A percentile compares a stretch with the other conserved stretches of the same genome.
phyloP scores from a whole-genome alignment of 2,329 filamentous ascomycete species.

The Cladosporium cucumerinum region DNA sequence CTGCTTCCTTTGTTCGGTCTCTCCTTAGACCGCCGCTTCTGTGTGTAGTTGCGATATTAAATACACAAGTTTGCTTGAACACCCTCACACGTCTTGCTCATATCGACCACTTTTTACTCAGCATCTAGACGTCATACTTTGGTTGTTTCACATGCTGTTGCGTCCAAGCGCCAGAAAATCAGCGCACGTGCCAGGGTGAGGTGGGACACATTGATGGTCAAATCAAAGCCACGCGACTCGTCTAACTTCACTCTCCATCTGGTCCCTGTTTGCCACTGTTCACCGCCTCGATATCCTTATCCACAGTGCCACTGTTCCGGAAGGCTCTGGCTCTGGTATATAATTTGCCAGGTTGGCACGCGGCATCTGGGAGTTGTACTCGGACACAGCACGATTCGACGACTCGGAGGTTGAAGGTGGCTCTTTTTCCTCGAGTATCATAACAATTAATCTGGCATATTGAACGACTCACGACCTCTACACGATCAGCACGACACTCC shows the following conservation, averaged over 20 bases:
- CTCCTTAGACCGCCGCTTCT: not conserved
- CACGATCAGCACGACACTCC: not conserved
- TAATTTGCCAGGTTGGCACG: not conserved
- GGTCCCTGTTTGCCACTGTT: not conserved
- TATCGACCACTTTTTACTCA: constrained; percentile 2
- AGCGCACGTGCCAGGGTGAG: constrained; percentile 4
- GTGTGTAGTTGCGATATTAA: not conserved
- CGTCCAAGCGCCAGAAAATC: not conserved
- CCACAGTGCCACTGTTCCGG: not conserved
- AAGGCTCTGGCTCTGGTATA: not conserved
- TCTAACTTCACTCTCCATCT: not conserved
- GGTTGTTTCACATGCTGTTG: not conserved
- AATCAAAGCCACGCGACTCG: constrained; percentile 7
- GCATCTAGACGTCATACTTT: constrained; percentile 5
- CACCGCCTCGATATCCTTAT: not conserved
- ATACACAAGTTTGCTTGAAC: not conserved
- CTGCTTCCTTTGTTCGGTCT: not conserved
- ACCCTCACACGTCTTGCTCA: not conserved
- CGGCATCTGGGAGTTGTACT: not conserved
- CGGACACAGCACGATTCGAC: not conserved
- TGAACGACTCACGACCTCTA: not conserved
- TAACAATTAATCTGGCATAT: not conserved
- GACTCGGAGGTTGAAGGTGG: not conserved
- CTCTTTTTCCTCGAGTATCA: not conserved
- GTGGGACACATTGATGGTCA: constrained; percentile 13